Base-by-base conservation (phyloP, 1,284 basidiomycete species). In the Cutaneotrichosporon dermatis region DNA sequence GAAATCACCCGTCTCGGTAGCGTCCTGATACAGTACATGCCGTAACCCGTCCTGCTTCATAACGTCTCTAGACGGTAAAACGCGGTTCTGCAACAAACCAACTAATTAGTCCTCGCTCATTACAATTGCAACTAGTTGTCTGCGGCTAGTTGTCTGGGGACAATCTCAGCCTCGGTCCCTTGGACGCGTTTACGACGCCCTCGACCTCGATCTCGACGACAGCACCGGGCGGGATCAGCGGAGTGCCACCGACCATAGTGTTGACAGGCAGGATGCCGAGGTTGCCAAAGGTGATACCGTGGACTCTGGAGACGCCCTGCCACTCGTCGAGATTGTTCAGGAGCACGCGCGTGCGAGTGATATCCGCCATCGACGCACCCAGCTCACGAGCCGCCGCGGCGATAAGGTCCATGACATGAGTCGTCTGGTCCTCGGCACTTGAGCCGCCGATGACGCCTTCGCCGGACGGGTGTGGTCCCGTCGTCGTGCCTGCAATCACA, bases 201-300 rank as follows among this genome's bases (percentile, higher is more conserved):
- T 61, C 55, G 2, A 59, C 61, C 51, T 67, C 66, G 12, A 67
- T 57, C 58, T 67, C 66, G 3, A 67, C 61, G 16, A 55, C 44
- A 49, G 57, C 54, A 5, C 51, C 59, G 3, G 52, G 45, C 2
- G 60, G 60, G n/a, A 67, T 56, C 12, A 58, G 45, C 34, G 59
- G 39, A 11, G 35, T 58, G n/a, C 61, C 64, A 1, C 61, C 64
- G 40, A 66, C 45, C 52, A 57, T 56, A 9, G 66, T 67, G 57
- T 66, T 62, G 7, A 53, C 61, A 3, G 66, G 66, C 3, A 64
- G 48, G 2, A 64, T 33, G 43, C 66, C 66, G 40, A 57, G 45
- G 12, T 53, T 55, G 0, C 53, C 51, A 16, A 65, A 59, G 11
- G 52, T 51, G 8, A 49, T 11, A 9, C 64, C 66, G 34, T 67